These are phyloP conservation scores for Auricularia cornea DNA, from an alignment of 768 basidiomycete genomes.

Conservation along the genomic window DNA sequence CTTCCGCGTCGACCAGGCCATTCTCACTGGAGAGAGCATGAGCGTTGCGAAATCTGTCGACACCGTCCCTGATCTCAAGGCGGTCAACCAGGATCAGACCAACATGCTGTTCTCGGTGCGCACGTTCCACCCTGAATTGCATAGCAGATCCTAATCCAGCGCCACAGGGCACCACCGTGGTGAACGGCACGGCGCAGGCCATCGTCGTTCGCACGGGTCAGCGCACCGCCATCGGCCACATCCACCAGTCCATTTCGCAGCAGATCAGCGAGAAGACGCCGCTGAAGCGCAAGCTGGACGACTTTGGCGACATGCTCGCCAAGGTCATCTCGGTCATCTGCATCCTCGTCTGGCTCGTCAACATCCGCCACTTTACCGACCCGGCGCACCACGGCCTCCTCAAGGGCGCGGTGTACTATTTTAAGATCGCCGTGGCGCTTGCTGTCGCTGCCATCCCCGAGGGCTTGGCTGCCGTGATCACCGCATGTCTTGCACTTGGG, in stretches of 20 bases:
- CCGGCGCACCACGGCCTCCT: constrained; percentile 84
- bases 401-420: constrained; percentile 95
- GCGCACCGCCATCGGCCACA: constrained; percentile 89
- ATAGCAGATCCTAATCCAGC: constrained; percentile 1
- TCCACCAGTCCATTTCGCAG: constrained; percentile 90
- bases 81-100: constrained; percentile 97
- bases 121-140: constrained; percentile 3
- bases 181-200: constrained; percentile 84
- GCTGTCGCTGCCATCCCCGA: constrained; percentile 99
- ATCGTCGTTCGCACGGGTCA: constrained; percentile 82
- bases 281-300: constrained; percentile 92
- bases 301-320: constrained; percentile 95
- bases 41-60: constrained; percentile 78
- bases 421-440: constrained; percentile 97
- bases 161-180: constrained; percentile 83
- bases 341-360: constrained; percentile 95
- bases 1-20: constrained; percentile 93
- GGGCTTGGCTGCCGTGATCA: constrained; percentile 96
- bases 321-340: constrained; percentile 98
- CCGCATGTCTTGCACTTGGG: constrained; percentile 90
- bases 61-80: constrained; percentile 59
- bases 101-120: constrained; percentile 91
- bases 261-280: constrained; percentile 96
- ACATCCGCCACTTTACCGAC: constrained; percentile 93
- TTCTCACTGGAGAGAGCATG: constrained; percentile 88